phyloP scores from a whole-genome alignment of 1,284 basidiomycete genomes.

The Cryptococcus sp. region DNA sequence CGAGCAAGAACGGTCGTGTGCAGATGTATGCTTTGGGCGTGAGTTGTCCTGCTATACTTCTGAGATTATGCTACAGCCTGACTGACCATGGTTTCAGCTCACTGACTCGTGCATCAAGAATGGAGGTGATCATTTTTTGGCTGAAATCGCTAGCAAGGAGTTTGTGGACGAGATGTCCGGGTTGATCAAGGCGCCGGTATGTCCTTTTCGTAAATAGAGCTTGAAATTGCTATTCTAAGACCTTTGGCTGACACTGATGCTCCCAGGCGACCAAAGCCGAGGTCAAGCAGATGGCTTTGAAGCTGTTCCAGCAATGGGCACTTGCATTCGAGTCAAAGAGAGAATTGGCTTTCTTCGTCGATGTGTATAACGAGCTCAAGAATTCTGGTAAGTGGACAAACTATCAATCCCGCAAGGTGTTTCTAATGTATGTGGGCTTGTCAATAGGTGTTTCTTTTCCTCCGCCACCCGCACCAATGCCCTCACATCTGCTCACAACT shows the following conservation, averaged over 20 bases:
- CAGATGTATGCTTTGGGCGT: conserved; percentile 83
- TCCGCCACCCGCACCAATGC: conserved; percentile 41
- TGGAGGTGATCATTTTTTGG: conserved; percentile 87
- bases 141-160: conserved; percentile 79
- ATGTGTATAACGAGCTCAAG: conserved; percentile 76
- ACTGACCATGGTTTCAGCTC: conserved; percentile 59
- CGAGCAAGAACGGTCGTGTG: conserved; percentile 95
- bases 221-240: not conserved
- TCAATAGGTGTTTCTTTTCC: conserved; percentile 46
- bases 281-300: conserved; percentile 78
- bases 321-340: conserved; percentile 81
- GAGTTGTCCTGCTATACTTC: conserved; percentile 45
- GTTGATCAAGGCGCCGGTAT: conserved; percentile 54
- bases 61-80: not conserved
- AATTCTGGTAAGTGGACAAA: conserved; percentile 63
- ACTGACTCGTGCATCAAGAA: conserved; percentile 97
- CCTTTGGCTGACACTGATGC: conserved; percentile 3
- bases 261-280: conserved; percentile 67
- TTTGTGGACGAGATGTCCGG: conserved; percentile 76
- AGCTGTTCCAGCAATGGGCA: conserved; percentile 89
- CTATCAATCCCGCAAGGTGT: not conserved
- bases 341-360: conserved; percentile 70
- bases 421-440: not conserved
- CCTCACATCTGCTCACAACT: conserved; percentile 47
- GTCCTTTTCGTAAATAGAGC: conserved; percentile 9